Evolutionary conservation across 2,329 filamentous ascomycete genomes (phyloP).

Genomic region (Rutstroemia sp.): DNA sequence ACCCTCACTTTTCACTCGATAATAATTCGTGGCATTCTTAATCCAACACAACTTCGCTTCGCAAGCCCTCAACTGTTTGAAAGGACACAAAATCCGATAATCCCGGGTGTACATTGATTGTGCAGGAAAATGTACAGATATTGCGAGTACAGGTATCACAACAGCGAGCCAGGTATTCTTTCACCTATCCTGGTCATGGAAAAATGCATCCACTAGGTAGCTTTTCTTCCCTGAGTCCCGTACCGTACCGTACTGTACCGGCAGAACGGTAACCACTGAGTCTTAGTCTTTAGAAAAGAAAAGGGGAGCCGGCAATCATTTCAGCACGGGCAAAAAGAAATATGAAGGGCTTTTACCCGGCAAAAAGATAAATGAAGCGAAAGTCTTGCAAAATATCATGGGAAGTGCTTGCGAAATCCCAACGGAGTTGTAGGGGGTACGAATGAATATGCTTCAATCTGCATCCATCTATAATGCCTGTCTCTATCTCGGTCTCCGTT

Average conservation of each 20-base stretch:
- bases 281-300: neutral
- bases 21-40: neutral
- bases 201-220: too few relatives aligned
- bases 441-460: too few relatives aligned
- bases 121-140: neutral
- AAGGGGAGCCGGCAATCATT: too few relatives aligned
- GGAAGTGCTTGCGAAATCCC: too few relatives aligned
- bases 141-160: neutral
- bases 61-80: neutral
- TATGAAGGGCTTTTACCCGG: neutral
- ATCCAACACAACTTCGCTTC: neutral
- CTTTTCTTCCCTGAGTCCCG: too few relatives aligned
- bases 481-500: too few relatives aligned
- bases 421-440: too few relatives aligned
- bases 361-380: neutral
- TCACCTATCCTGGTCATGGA: neutral
- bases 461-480: too few relatives aligned
- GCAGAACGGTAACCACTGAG: constrained; percentile 1
- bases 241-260: neutral
- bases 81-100: neutral
- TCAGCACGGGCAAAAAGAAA: neutral
- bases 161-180: neutral
- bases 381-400: too few relatives aligned
- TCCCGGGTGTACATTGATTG: neutral
- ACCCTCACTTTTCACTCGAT: neutral